A percentile compares a stretch with the other conserved stretches of the same genome.
Conservation (phyloP, 2,329 filamentous ascomycete genomes). For the Xylaria sp. region DNA sequence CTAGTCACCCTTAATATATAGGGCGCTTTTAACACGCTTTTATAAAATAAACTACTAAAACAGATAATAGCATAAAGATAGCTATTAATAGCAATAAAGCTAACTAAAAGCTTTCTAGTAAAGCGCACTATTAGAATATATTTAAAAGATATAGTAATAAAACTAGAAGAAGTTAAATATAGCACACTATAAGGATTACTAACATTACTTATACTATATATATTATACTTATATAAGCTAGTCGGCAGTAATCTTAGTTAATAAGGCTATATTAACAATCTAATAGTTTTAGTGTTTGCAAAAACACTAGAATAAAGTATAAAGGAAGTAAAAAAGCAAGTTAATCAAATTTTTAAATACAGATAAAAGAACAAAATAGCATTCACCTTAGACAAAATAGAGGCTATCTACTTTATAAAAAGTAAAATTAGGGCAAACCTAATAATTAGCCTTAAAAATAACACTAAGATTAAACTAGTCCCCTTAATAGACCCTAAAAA, state of each 20-base stretch:
- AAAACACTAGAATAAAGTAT: conserved; percentile 11
- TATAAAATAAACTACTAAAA: conserved; percentile 13
- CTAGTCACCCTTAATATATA: conserved; percentile 13
- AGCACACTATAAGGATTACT: conserved; percentile 10
- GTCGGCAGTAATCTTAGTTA: not conserved
- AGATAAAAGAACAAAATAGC: conserved; percentile 2
- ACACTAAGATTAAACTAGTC: not conserved
- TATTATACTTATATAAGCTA: conserved; percentile 17
- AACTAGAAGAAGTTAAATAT: not conserved
- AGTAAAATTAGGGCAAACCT: not conserved
- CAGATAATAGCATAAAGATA: conserved; percentile 9
- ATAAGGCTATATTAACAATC: conserved; percentile 6
- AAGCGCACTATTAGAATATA: conserved; percentile 7
- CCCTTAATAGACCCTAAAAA: not conserved
- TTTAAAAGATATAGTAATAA: conserved; percentile 6
- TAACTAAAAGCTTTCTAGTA: conserved; percentile 16
- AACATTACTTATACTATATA: conserved; percentile 17
- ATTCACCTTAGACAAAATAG: conserved; percentile 5
- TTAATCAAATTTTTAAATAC: conserved; percentile 10
- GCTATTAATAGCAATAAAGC: not conserved
- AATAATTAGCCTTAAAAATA: conserved; percentile 2
- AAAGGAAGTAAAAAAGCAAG: conserved; percentile 1
- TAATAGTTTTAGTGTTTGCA: not conserved
- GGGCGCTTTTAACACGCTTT: conserved; percentile 1
- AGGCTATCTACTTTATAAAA: conserved; percentile 12